A percentile compares a stretch with the other conserved stretches of the same genome.
Conservation (phyloP, 352 stramenopile genomes). For the Pythium utonaiense region DNA sequence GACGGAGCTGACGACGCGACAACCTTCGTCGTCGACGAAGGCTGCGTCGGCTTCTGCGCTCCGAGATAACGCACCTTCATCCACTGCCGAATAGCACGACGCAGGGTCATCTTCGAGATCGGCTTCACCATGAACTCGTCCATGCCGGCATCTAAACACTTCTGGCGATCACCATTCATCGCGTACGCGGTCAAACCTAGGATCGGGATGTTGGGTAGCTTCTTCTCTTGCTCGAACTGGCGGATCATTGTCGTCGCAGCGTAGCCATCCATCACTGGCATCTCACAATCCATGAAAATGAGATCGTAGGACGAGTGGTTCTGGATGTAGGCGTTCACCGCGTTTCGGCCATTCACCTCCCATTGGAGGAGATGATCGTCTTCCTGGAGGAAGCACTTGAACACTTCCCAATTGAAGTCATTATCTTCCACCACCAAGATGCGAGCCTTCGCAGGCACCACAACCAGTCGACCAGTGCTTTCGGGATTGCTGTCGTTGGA, state of each 20-base stretch:
- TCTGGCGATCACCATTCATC: conserved; percentile 81
- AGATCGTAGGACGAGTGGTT: conserved; percentile 78
- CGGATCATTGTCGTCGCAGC: conserved; percentile 68
- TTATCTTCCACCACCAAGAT: conserved; percentile 88
- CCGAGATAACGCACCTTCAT: conserved; percentile 51
- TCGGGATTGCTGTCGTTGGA: conserved; percentile 40
- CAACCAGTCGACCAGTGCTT: conserved; percentile 26
- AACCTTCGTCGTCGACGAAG: background rate
- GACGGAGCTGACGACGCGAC: conserved; percentile 3
- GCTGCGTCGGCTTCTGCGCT: conserved; percentile 4
- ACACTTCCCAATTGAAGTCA: conserved; percentile 89
- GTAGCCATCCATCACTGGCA: conserved; percentile 87
- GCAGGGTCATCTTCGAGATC: conserved; percentile 62
- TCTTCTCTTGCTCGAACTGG: conserved; percentile 60
- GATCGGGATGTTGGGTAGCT: conserved; percentile 70
- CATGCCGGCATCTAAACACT: conserved; percentile 81
- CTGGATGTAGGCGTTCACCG: conserved; percentile 67
- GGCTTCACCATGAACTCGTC: conserved; percentile 87
- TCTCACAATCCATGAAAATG: conserved; percentile 85
- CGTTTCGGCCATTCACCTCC: conserved; percentile 74
- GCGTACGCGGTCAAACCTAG: conserved; percentile 84
- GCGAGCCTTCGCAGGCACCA: conserved; percentile 58
- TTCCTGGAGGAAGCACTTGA: conserved; percentile 82
- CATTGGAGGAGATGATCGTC: conserved; percentile 81
- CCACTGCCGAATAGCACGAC: conserved; percentile 72